Conservation (phyloP, 257 asterid genomes). For the Rehmannia glutinosa region DNA sequence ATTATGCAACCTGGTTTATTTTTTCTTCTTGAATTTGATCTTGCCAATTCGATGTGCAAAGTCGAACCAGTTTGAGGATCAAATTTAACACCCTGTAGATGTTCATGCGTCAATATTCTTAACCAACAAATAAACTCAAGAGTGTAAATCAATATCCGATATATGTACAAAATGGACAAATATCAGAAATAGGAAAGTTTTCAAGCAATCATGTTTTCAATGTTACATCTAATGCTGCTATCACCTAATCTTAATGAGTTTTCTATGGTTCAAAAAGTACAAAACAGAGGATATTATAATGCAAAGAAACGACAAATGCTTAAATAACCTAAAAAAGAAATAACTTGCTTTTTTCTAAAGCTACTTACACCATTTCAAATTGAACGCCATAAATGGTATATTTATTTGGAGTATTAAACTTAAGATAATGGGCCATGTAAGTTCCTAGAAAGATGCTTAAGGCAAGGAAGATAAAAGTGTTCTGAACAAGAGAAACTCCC, state of each 20-base stretch:
- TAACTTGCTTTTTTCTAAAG: background rate
- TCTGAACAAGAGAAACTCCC: background rate
- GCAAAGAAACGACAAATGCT: background rate
- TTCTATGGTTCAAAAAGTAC: background rate
- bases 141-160: background rate
- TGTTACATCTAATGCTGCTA: background rate
- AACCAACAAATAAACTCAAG: conserved; percentile 2
- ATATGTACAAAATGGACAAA: background rate
- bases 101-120: background rate
- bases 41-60: conserved; percentile 92
- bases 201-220: background rate
- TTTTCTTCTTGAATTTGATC: conserved; percentile 91
- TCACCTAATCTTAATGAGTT: background rate
- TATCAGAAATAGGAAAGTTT: background rate
- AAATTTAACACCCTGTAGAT: conserved; percentile 69
- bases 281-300: background rate
- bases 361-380: background rate
- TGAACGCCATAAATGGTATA: background rate
- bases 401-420: too few relatives aligned
- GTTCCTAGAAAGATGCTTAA: background rate
- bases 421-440: background rate
- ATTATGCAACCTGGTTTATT: conserved; percentile 56
- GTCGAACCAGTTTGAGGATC: conserved; percentile 93
- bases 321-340: background rate
- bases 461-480: background rate